phyloP scores from a whole-genome alignment of 2,329 filamentous ascomycete genomes.

The Fusarium phyllophilum region DNA sequence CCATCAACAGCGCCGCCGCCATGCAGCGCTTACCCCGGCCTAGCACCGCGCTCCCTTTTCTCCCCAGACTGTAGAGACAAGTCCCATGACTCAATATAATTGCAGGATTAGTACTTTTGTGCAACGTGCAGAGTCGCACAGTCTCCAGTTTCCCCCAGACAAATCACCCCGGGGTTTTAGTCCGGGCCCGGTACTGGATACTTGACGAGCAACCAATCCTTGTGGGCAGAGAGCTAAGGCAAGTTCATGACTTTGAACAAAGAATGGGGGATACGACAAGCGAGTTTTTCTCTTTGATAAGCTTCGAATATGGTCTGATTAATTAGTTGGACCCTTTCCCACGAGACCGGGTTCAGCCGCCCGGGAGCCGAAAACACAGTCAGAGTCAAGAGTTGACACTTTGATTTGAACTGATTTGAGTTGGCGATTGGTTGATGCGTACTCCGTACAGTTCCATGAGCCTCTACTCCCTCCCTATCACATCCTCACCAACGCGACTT shows the following conservation, averaged over 20 bases:
- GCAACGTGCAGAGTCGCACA: constrained; percentile 21
- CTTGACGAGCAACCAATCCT: constrained; percentile 3
- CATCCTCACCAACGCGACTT: neutral
- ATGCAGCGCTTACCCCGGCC: constrained; percentile 42
- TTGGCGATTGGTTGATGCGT: neutral
- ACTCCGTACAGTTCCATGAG: neutral
- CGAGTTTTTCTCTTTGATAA: neutral
- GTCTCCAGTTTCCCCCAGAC: constrained; percentile 36
- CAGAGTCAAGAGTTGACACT: neutral
- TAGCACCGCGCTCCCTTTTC: constrained; percentile 13
- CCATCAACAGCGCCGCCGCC: constrained; percentile 28
- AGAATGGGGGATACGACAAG: neutral
- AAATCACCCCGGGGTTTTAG: constrained; percentile 16
- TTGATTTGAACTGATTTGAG: neutral
- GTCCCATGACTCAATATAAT: neutral
- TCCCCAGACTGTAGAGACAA: neutral
- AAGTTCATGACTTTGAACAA: constrained; percentile 15
- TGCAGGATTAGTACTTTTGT: neutral
- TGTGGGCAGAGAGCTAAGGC: neutral
- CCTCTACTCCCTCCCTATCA: neutral
- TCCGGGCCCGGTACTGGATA: constrained; percentile 26
- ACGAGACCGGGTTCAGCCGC: constrained; percentile 9
- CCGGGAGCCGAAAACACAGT: constrained; percentile 24
- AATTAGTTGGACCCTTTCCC: neutral
- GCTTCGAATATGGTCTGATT: constrained; percentile 7